Evolutionary conservation across 2,329 filamentous ascomycete genomes (phyloP).

Genomic region (Claviceps fusiformis): DNA sequence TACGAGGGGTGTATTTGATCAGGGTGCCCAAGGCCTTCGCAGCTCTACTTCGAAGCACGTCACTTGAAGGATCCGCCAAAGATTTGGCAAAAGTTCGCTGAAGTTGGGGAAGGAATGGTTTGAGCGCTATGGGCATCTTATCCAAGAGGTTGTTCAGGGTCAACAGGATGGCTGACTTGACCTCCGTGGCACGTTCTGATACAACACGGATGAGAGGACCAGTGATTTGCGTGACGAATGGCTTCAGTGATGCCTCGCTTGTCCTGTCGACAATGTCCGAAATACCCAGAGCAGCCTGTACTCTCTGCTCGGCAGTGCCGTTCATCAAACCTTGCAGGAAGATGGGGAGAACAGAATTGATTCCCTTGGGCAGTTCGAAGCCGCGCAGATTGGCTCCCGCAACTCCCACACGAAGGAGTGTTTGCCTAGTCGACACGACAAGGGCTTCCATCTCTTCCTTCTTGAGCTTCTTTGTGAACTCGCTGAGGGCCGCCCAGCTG

Average conservation of each 20-base stretch:
- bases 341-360: slow-evolving; percentile 89
- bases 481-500: slow-evolving; percentile 74
- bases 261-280: slow-evolving; percentile 93
- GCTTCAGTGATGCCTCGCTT: slow-evolving; percentile 73
- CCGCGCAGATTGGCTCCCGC: slow-evolving; percentile 73
- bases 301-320: slow-evolving; percentile 80
- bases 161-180: slow-evolving; percentile 86
- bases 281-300: slow-evolving; percentile 81
- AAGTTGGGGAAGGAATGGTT: slow-evolving; percentile 91
- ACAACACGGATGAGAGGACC: slow-evolving; percentile 96
- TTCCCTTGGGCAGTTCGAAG: slow-evolving; percentile 88
- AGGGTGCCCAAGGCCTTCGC: slow-evolving; percentile 89
- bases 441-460: slow-evolving; percentile 98
- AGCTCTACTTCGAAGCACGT: slow-evolving; percentile 72
- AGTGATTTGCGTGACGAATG: slow-evolving; percentile 94
- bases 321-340: slow-evolving; percentile 98
- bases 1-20: slow-evolving; percentile 88
- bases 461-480: slow-evolving; percentile 75
- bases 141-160: slow-evolving; percentile 91
- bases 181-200: slow-evolving; percentile 87
- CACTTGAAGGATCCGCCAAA: slow-evolving; percentile 83
- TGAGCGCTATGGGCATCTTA: slow-evolving; percentile 90
- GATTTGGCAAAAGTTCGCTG: slow-evolving; percentile 96
- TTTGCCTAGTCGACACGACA: slow-evolving; percentile 73
- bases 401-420: slow-evolving; percentile 78